phyloP scores from a whole-genome alignment of 805 yeast species.

The Lachancea dasiensis region DNA sequence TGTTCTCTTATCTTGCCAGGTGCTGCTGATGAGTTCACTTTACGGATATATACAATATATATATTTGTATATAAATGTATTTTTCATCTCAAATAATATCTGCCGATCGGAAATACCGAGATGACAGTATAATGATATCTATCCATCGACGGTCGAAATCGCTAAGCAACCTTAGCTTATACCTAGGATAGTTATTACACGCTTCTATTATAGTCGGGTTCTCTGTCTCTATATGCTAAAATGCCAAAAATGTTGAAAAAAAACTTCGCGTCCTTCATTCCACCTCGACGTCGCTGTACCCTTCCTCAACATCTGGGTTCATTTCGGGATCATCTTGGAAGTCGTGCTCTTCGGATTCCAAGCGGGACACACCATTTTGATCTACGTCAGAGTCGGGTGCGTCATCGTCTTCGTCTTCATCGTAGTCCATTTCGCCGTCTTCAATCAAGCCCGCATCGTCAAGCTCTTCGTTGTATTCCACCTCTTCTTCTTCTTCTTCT shows the following conservation, averaged over 20 bases:
- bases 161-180: background rate
- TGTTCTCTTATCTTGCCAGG: too few relatives aligned
- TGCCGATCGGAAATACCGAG: conserved; percentile 2
- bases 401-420: conserved; percentile 31
- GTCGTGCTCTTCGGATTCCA: conserved; percentile 9
- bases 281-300: conserved; percentile 38
- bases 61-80: too few relatives aligned
- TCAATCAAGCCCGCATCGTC: conserved; percentile 42
- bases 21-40: too few relatives aligned
- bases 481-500: conserved; percentile 40
- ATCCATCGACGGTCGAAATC: too few relatives aligned
- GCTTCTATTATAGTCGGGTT: background rate
- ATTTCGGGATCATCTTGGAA: conserved; percentile 15
- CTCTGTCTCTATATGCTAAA: background rate
- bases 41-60: too few relatives aligned
- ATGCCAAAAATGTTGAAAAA: too few relatives aligned
- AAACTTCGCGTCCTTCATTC: conserved; percentile 2
- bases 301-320: conserved; percentile 29
- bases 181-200: background rate
- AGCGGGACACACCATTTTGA: conserved; percentile 16
- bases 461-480: conserved; percentile 68
- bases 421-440: conserved; percentile 41
- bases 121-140: too few relatives aligned
- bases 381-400: conserved; percentile 34
- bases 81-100: too few relatives aligned